Evolutionary conservation across 1,284 basidiomycete species (phyloP).

Genomic region (Tilletiaria anomala): DNA sequence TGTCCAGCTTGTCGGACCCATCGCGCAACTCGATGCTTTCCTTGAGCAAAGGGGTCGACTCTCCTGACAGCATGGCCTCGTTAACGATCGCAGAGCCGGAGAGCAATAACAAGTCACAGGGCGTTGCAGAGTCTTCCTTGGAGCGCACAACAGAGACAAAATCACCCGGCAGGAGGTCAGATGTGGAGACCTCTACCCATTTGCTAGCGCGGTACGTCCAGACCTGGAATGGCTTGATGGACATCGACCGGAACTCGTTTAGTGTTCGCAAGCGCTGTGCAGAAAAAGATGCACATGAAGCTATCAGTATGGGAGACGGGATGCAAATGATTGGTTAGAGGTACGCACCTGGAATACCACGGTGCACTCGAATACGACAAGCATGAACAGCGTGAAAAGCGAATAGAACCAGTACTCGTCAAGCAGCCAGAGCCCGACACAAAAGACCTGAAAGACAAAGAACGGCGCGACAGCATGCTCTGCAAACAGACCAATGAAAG

Average conservation of each 20-base stretch:
- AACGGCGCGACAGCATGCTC: slow-evolving; percentile 39
- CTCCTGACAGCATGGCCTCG: slow-evolving; percentile 39
- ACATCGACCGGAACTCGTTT: slow-evolving; percentile 40
- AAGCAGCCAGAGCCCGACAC: slow-evolving; percentile 38
- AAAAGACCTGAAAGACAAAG: slow-evolving; percentile 39
- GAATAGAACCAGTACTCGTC: slow-evolving; percentile 40
- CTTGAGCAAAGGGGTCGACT: slow-evolving; percentile 37
- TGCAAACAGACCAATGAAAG: slow-evolving; percentile 33
- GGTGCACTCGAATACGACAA: slow-evolving; percentile 38
- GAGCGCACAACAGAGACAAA: slow-evolving; percentile 35
- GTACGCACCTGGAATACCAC: slow-evolving; percentile 18
- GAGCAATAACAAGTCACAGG: slow-evolving; percentile 30
- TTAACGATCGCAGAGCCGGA: slow-evolving; percentile 34
- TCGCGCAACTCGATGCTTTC: slow-evolving; percentile 36
- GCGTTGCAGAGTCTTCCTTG: slow-evolving; percentile 35
- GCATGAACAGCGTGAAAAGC: slow-evolving; percentile 38
- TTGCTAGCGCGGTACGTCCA: slow-evolving; percentile 27
- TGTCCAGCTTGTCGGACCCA: slow-evolving; percentile 25
- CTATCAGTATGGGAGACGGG: neutral
- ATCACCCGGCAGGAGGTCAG: slow-evolving; percentile 34
- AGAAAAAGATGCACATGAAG: neutral
- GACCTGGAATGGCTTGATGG: slow-evolving; percentile 35
- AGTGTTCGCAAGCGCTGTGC: slow-evolving; percentile 35
- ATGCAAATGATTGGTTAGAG: neutral
- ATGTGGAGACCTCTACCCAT: slow-evolving; percentile 28